These are phyloP conservation scores for Paxillus rubicundulus DNA, from an alignment of 768 basidiomycete genomes.

Conservation along the genomic window DNA sequence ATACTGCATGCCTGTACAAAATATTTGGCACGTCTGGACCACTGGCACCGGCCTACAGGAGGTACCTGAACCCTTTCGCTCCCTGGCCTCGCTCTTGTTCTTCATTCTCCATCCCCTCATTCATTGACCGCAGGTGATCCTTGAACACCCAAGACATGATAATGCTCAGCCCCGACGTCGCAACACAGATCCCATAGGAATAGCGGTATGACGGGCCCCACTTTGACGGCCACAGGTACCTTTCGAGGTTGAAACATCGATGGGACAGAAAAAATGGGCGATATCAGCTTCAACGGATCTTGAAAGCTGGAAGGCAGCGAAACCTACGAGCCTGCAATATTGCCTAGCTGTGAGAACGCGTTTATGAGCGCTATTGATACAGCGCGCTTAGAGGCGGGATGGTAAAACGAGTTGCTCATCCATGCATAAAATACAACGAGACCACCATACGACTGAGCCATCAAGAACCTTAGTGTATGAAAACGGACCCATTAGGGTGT, in stretches of 20 bases:
- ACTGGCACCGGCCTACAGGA: background rate
- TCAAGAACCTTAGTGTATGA: conserved; percentile 66
- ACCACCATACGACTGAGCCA: conserved; percentile 66
- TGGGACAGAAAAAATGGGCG: background rate
- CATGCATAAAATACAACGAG: conserved; percentile 56
- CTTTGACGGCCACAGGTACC: conserved; percentile 57
- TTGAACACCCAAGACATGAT: conserved; percentile 47
- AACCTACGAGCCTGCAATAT: conserved; percentile 72
- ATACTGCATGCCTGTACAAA: no score
- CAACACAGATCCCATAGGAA: conserved; percentile 69
- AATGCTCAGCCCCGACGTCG: conserved; percentile 48
- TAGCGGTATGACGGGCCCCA: conserved; percentile 70
- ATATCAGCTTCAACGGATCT: background rate
- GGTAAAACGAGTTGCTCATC: background rate
- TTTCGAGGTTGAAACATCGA: conserved; percentile 10
- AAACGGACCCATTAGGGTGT: conserved; percentile 47
- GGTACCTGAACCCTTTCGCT: background rate
- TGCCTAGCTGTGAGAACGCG: conserved; percentile 75
- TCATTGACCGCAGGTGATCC: conserved; percentile 39
- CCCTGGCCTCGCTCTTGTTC: conserved; percentile 24
- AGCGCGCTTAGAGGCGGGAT: conserved; percentile 48
- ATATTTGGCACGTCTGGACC: no score
- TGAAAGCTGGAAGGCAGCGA: conserved; percentile 1
- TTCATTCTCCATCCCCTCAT: conserved; percentile 31
- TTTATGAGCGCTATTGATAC: conserved; percentile 73